Base-by-base conservation (phyloP, 2,329 filamentous ascomycete genomes). In the Cadophora sp. region DNA sequence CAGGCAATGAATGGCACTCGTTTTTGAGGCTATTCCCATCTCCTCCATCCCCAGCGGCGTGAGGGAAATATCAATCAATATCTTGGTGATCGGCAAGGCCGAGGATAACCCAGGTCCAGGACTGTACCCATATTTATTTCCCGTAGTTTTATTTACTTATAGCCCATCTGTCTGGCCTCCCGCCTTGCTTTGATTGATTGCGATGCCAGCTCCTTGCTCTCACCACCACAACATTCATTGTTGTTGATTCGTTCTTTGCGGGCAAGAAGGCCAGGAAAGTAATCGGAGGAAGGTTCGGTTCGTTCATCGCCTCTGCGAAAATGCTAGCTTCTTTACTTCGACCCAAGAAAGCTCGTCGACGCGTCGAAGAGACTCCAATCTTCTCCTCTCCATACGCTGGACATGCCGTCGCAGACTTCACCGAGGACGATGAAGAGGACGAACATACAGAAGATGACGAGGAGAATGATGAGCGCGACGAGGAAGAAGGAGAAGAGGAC, bases 371-470 rank as follows among this genome's bases (percentile, higher is more conserved):
- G 53, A 68, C 71, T 48, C 76, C 76, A 11, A 71, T 75, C 20
- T 78, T 76, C 70, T 77, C 76, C 3, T 76, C 78, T 27, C 71
- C 72, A 24, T 76, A 74, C 61, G 75, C 66, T 20, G 71, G 73
- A 45, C 74, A 76, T 77, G 87, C 87, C 65, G 87, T 85, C 2
- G 88, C 87, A 67, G 88, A 90, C 76, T 90, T 89, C 71, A 89
- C 87, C 58, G 87, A 89, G 74, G 85, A 83, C 45, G 87, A 89
- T 66, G 85, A 88, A 62, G 67, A 71, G 33, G 71, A 74, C 14
- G 71, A 73, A 7, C 48, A 67, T 43, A 85, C 88, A 62, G 82
- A 82, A 4, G 73, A 74, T 14, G 81, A 72, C n/a, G 66, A 67
- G 36, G 59, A 53, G 11, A 36, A 70, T 33, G 68, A 73, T 3